Evolutionary conservation across 1,284 basidiomycete species (phyloP).

Genomic region (Cystobasidium pallidum): DNA sequence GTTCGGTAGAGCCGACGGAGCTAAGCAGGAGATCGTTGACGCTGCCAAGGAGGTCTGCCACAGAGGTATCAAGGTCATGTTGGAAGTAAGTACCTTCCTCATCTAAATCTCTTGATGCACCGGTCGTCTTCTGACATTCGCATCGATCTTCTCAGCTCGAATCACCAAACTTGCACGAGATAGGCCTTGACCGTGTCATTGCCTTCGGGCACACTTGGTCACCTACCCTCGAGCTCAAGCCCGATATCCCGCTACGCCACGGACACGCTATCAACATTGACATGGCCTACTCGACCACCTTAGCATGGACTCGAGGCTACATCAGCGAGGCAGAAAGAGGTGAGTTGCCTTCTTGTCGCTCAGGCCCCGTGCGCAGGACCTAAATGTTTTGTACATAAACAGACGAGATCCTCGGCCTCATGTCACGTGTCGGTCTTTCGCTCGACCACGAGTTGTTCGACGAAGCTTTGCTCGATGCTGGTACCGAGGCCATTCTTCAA

Average conservation of each 20-base stretch:
- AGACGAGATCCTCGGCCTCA: slow-evolving; percentile 59
- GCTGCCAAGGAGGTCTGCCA: slow-evolving; percentile 58
- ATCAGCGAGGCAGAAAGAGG: slow-evolving; percentile 57
- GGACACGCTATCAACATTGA: slow-evolving; percentile 60
- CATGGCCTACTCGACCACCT: slow-evolving; percentile 60
- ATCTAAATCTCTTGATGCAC: too few relatives aligned
- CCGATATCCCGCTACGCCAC: slow-evolving; percentile 57
- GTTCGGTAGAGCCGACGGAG: slow-evolving; percentile 57
- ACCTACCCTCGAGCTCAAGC: slow-evolving; percentile 58
- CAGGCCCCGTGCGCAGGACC: too few relatives aligned
- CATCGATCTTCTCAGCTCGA: slow-evolving; percentile 55
- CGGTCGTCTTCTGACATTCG: background rate
- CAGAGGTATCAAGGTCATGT: slow-evolving; percentile 59
- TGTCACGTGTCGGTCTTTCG: slow-evolving; percentile 58
- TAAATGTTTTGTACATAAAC: too few relatives aligned
- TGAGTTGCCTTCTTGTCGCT: too few relatives aligned
- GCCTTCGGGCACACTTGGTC: slow-evolving; percentile 60
- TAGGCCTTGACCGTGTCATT: slow-evolving; percentile 60
- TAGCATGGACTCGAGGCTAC: slow-evolving; percentile 58
- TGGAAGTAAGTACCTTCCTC: slow-evolving; percentile 53
- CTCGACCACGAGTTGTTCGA: slow-evolving; percentile 59
- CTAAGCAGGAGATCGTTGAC: slow-evolving; percentile 55
- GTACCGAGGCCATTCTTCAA: slow-evolving; percentile 59
- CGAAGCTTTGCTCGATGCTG: slow-evolving; percentile 56
- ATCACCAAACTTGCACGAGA: slow-evolving; percentile 60